Conservation (phyloP, 225 moss, liverwort and hornwort species). For the Asterella californica region DNA sequence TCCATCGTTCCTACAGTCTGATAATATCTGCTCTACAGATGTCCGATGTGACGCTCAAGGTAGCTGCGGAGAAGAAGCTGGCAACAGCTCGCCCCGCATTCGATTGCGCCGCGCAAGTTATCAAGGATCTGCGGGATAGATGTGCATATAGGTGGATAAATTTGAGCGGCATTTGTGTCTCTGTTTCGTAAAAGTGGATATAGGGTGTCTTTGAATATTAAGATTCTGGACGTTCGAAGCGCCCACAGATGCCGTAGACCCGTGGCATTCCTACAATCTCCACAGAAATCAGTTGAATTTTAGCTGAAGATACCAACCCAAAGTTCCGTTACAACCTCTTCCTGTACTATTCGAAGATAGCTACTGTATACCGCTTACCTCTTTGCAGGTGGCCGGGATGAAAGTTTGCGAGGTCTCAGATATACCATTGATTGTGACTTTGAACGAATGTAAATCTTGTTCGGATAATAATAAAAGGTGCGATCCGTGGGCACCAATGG, state of each 20-base stretch:
- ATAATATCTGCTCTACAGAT: constrained; percentile 38
- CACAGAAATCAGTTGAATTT: too few relatives aligned
- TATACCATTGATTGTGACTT: too few relatives aligned
- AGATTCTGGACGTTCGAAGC: neutral
- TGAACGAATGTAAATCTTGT: too few relatives aligned
- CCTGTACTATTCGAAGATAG: too few relatives aligned
- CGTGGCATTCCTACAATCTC: too few relatives aligned
- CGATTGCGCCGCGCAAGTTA: constrained; percentile 64
- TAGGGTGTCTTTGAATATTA: neutral
- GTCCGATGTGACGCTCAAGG: constrained; percentile 47
- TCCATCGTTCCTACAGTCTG: neutral
- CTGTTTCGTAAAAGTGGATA: constrained; percentile 20
- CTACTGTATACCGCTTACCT: too few relatives aligned
- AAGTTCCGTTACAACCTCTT: too few relatives aligned
- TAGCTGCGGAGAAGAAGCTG: constrained; percentile 71
- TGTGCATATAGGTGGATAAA: constrained; percentile 80
- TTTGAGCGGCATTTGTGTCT: constrained; percentile 59
- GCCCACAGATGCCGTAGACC: neutral
- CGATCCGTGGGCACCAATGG: too few relatives aligned
- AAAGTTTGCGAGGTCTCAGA: too few relatives aligned
- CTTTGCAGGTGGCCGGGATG: too few relatives aligned
- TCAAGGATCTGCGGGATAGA: constrained; percentile 61
- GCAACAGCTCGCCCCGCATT: constrained; percentile 52
- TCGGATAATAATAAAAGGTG: too few relatives aligned
- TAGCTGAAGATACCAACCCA: too few relatives aligned